These are phyloP conservation scores for Sistotremastrum suecicum DNA, from an alignment of 768 basidiomycete species.

Conservation along the genomic window DNA sequence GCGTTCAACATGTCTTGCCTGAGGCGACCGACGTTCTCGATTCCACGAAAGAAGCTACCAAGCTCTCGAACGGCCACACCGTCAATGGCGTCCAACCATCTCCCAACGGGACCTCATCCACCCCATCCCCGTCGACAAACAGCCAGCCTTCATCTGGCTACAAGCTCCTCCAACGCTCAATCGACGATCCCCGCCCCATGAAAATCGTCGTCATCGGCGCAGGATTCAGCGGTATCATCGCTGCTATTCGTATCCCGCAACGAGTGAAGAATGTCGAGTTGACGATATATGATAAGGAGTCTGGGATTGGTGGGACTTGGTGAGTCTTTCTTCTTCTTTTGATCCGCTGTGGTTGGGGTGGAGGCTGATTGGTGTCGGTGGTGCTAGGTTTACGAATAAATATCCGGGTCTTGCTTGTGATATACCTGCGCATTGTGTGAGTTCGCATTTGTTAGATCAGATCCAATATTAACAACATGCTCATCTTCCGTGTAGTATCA, in stretches of 20 bases:
- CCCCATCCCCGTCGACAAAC: background rate
- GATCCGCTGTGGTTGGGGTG: background rate
- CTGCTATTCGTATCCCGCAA: conserved; percentile 43
- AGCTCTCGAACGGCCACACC: background rate
- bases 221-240: conserved; percentile 44
- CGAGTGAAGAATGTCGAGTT: conserved; percentile 37
- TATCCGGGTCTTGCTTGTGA: conserved; percentile 53
- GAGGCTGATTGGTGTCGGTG: conserved; percentile 46
- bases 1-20: too few relatives aligned
- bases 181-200: conserved; percentile 40
- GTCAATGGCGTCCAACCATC: background rate
- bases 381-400: conserved; percentile 43
- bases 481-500: conserved; percentile 33
- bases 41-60: background rate
- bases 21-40: too few relatives aligned
- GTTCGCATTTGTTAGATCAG: conserved; percentile 7
- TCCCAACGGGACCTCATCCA: background rate
- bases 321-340: background rate
- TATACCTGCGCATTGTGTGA: conserved; percentile 40
- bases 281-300: conserved; percentile 43
- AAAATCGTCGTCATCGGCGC: conserved; percentile 44
- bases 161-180: conserved; percentile 27
- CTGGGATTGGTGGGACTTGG: conserved; percentile 54
- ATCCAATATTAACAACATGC: background rate
- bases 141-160: conserved; percentile 1